phyloP scores from a whole-genome alignment of 169 alveolate species.

The Eimeria praecox region DNA sequence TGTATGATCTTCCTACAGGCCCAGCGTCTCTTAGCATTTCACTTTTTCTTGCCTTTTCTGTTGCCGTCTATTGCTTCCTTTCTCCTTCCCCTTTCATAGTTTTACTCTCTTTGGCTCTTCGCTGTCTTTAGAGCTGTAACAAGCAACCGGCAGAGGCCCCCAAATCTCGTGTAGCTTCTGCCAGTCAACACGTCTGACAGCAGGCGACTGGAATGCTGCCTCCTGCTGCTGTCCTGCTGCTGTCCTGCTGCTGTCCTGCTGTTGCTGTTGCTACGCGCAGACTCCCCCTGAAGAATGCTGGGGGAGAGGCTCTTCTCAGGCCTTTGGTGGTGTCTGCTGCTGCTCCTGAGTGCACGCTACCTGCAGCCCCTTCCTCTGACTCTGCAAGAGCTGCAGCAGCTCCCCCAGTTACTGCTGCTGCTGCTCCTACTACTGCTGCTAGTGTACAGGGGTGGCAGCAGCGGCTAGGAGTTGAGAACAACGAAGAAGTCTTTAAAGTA shows the following conservation, averaged over 20 bases:
- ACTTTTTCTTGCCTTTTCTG: background rate
- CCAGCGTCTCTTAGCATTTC: background rate
- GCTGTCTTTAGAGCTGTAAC: background rate
- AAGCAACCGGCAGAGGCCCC: background rate
- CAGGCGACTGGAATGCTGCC: too few relatives aligned
- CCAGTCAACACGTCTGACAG: too few relatives aligned
- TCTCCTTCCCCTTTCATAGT: background rate
- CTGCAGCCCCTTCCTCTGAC: background rate
- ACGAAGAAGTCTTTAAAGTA: background rate
- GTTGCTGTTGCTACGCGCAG: background rate
- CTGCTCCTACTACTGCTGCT: background rate
- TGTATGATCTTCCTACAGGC: background rate
- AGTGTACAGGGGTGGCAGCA: background rate
- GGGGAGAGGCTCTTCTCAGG: background rate
- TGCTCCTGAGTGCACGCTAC: background rate
- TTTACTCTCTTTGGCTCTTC: background rate
- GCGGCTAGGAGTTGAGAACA: background rate
- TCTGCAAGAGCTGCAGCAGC: background rate
- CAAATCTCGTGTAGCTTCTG: too few relatives aligned
- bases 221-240: background rate
- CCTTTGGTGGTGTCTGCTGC: background rate
- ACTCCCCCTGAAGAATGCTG: background rate
- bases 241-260: background rate
- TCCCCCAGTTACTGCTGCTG: background rate
- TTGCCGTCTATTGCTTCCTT: background rate